Percentiles rank a stretch among this genome's conserved stretches.
Evolutionary conservation across 2,329 filamentous ascomycete genomes (phyloP).

Genomic region (Cordyceps javanica): DNA sequence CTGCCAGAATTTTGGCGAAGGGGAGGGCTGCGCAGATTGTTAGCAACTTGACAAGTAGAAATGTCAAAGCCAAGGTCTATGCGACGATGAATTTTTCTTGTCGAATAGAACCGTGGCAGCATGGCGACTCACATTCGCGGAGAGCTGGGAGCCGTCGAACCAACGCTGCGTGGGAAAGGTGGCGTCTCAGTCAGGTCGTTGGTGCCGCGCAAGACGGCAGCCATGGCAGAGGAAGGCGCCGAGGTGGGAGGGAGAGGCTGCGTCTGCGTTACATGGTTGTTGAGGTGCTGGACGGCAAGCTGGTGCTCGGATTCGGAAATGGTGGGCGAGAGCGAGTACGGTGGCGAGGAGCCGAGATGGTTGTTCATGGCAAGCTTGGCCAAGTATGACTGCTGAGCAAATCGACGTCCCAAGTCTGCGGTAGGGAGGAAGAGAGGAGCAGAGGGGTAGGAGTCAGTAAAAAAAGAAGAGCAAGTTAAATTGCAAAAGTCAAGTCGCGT

Average conservation of each 20-base stretch:
- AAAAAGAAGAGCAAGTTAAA: not conserved
- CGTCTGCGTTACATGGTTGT: slow-evolving; percentile 24
- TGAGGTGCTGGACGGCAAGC: slow-evolving; percentile 28
- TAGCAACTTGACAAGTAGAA: not conserved
- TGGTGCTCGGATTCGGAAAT: slow-evolving; percentile 26
- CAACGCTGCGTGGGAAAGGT: slow-evolving; percentile 49
- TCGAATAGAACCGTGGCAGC: not conserved
- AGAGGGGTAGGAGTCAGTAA: slow-evolving; percentile 12
- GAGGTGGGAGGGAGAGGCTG: slow-evolving; percentile 15
- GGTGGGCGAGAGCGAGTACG: slow-evolving; percentile 24
- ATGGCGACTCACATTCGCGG: slow-evolving; percentile 47
- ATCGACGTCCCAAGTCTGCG: slow-evolving; percentile 27
- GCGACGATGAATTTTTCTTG: not conserved
- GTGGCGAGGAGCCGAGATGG: slow-evolving; percentile 28
- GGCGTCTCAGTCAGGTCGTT: slow-evolving; percentile 46
- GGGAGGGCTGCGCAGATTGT: slow-evolving; percentile 47
- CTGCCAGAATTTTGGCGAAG: slow-evolving; percentile 67
- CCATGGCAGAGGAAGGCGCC: slow-evolving; percentile 31
- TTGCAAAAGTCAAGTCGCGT: slow-evolving; percentile 3
- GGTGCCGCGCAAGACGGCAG: slow-evolving; percentile 35
- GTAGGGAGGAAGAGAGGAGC: too few species aligned
- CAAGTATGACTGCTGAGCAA: slow-evolving; percentile 35
- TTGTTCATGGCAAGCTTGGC: slow-evolving; percentile 42
- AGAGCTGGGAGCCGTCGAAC: slow-evolving; percentile 53
- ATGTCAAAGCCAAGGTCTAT: not conserved